Evolutionary conservation across 768 basidiomycete species (phyloP).

Genomic region (Suillus americanus): DNA sequence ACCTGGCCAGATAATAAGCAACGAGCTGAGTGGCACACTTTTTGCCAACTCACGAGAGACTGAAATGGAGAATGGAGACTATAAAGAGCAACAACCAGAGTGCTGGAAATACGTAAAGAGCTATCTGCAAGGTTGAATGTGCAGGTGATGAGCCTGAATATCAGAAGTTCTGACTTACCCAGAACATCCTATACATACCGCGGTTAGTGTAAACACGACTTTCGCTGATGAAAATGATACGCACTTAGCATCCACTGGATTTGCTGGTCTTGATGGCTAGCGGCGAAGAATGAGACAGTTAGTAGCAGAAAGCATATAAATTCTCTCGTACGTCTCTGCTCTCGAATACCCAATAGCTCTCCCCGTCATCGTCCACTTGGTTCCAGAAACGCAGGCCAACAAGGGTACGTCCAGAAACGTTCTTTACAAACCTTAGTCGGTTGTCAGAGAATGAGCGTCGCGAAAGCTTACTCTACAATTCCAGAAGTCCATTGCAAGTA

Average conservation of each 20-base stretch:
- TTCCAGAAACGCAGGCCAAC: constrained; percentile 99
- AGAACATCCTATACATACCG: constrained; percentile 73
- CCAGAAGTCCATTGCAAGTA: constrained; percentile 99
- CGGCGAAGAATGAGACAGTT: background rate
- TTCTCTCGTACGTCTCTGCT: constrained; percentile 80
- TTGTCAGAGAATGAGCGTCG: background rate
- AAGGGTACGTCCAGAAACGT: constrained; percentile 89
- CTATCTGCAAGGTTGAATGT: constrained; percentile 51
- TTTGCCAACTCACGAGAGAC: constrained; percentile 64
- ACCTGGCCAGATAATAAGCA: constrained; percentile 46
- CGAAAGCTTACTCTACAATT: constrained; percentile 75
- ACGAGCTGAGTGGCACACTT: constrained; percentile 6
- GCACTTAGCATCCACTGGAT: constrained; percentile 84
- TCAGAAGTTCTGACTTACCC: constrained; percentile 50
- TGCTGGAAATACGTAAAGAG: constrained; percentile 85
- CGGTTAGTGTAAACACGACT: constrained; percentile 11
- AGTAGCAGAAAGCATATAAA: background rate
- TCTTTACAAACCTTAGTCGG: constrained; percentile 45
- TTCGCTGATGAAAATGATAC: constrained; percentile 22
- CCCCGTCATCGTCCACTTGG: constrained; percentile 95
- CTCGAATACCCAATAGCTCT: constrained; percentile 97
- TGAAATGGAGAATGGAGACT: constrained; percentile 87
- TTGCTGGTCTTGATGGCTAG: constrained; percentile 86
- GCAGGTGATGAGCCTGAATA: constrained; percentile 16
- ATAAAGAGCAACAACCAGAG: constrained; percentile 88